Conservation (phyloP, 192 early-diverging fungal species). For the Pecoramyces ruminantium region DNA sequence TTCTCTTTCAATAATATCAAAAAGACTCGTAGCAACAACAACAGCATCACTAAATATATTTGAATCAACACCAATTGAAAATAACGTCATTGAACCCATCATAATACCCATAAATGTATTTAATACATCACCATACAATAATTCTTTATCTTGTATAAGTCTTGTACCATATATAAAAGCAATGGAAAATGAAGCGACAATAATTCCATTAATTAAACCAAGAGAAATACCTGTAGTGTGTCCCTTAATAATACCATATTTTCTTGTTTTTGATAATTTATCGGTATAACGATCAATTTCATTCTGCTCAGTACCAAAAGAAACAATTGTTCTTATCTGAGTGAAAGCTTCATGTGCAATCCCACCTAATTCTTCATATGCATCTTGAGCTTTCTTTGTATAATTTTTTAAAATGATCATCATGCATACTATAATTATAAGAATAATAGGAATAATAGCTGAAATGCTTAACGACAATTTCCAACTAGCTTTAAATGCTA, state of each 20-base stretch:
- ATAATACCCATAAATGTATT: constrained; percentile 82
- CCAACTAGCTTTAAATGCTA: background rate
- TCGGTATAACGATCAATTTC: background rate
- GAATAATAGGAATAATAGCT: background rate
- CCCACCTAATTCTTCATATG: background rate
- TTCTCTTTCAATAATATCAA: constrained; percentile 60
- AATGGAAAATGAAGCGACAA: constrained; percentile 14
- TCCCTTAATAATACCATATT: background rate
- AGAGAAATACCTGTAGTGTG: background rate
- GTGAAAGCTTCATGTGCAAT: background rate
- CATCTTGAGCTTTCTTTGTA: background rate
- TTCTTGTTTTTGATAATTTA: background rate
- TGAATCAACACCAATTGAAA: constrained; percentile 52
- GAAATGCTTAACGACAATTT: background rate
- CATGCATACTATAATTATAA: background rate
- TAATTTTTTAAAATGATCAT: background rate
- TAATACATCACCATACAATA: constrained; percentile 36
- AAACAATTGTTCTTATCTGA: background rate
- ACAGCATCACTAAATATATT: constrained; percentile 51
- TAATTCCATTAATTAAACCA: background rate
- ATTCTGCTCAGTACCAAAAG: background rate
- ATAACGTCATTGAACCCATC: constrained; percentile 64
- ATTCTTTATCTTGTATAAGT: constrained; percentile 17
- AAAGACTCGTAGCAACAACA: constrained; percentile 74
- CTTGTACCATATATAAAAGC: constrained; percentile 34